phyloP scores from a whole-genome alignment of 176 grass and related monocot species.

The Coix lacrymajobi region DNA sequence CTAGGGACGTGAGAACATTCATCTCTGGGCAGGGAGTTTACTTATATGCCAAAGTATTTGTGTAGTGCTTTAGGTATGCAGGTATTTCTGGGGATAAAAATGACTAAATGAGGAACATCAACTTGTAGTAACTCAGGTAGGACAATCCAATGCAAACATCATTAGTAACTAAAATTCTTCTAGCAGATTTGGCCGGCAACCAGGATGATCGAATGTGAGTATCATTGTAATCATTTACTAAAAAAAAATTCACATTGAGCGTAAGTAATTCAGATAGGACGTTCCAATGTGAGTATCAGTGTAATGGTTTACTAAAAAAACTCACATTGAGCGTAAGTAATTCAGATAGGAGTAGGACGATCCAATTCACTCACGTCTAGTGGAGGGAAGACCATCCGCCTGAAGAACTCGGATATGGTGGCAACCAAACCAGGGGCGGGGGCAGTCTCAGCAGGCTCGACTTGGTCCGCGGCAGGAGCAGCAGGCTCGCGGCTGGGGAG shows the following conservation, averaged over 20 bases:
- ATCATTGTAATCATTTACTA: background rate
- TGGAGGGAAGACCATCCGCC: conserved; percentile 51
- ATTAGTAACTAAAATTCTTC: background rate
- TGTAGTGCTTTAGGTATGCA: background rate
- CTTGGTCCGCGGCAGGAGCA: conserved; percentile 22
- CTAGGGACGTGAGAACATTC: background rate
- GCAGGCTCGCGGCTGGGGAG: conserved; percentile 20
- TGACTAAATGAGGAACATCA: background rate
- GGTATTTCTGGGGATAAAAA: background rate
- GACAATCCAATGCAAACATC: background rate
- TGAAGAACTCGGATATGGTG: conserved; percentile 49
- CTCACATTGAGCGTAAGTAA: background rate
- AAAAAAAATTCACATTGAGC: background rate
- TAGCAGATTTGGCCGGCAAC: background rate
- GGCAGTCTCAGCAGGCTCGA: conserved; percentile 15
- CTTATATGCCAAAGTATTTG: background rate
- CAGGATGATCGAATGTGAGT: background rate
- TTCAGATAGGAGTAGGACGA: background rate
- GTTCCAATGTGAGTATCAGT: background rate
- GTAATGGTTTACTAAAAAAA: background rate
- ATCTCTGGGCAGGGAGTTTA: background rate
- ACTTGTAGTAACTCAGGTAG: background rate
- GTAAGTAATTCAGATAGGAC: background rate
- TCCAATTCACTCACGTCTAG: conserved; percentile 55
- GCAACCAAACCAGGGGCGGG: conserved; percentile 13